A percentile compares a stretch with the other conserved stretches of the same genome.
Conservation (phyloP, 495 filamentous ascomycete genomes). For the Ramalina peruviana region DNA sequence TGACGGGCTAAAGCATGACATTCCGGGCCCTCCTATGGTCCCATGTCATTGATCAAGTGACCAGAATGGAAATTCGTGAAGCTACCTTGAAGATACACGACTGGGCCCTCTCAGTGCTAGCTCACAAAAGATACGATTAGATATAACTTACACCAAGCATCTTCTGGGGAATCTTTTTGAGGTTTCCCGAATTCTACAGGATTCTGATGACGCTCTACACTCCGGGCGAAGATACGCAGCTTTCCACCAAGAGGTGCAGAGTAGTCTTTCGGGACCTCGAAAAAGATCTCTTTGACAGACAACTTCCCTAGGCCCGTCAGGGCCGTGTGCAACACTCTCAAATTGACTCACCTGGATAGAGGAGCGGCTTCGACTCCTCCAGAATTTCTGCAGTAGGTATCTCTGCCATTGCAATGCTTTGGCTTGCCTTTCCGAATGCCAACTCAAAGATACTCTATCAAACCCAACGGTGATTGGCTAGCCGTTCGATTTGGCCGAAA, state of each 20-base stretch:
- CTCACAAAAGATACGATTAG: background rate
- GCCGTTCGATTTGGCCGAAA: too few relatives aligned
- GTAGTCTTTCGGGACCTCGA: slow-evolving; percentile 72
- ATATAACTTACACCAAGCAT: slow-evolving; percentile 33
- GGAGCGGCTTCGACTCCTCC: too few relatives aligned
- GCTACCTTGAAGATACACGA: slow-evolving; percentile 24
- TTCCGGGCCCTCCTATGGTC: slow-evolving; percentile 10
- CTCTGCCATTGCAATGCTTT: too few relatives aligned
- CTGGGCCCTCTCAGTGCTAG: background rate
- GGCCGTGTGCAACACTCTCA: background rate
- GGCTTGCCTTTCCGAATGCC: too few relatives aligned
- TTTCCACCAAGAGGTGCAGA: slow-evolving; percentile 42
- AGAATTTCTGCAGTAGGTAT: slow-evolving; percentile 24
- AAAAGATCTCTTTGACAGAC: slow-evolving; percentile 65
- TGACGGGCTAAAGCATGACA: slow-evolving; percentile 3
- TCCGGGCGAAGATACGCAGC: slow-evolving; percentile 64
- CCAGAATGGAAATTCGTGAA: background rate
- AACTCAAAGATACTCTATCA: too few relatives aligned
- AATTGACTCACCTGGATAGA: too few relatives aligned
- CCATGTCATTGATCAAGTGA: background rate
- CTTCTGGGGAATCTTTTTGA: slow-evolving; percentile 34
- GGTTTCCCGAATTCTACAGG: slow-evolving; percentile 35
- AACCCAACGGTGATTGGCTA: too few relatives aligned
- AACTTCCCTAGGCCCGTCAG: slow-evolving; percentile 46
- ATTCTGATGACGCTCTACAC: slow-evolving; percentile 46